phyloP scores from a whole-genome alignment of 2,329 filamentous ascomycete genomes.

The Botrytis deweyae region DNA sequence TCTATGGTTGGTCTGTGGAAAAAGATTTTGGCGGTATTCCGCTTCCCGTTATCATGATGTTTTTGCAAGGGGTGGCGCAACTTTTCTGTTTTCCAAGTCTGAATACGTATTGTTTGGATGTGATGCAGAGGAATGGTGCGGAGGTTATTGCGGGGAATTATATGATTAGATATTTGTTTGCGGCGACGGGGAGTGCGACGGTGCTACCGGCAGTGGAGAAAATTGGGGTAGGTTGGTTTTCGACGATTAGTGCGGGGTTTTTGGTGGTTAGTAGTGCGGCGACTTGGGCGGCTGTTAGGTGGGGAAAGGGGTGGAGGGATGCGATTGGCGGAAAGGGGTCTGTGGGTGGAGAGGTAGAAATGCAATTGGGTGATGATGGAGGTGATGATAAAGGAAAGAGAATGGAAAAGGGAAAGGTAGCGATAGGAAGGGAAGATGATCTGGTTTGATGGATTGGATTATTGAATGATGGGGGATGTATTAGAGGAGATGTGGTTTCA shows the following conservation, averaged over 20 bases:
- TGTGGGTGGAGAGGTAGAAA: conserved; percentile 37
- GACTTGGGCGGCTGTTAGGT: conserved; percentile 31
- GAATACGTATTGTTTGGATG: conserved; percentile 80
- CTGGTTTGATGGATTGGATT: not conserved
- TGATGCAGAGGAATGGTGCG: conserved; percentile 68
- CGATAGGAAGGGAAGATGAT: not conserved
- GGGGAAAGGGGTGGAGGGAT: conserved; percentile 43
- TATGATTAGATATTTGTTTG: conserved; percentile 73
- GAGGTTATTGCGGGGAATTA: conserved; percentile 83
- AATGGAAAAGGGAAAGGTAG: not conserved
- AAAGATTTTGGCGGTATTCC: conserved; percentile 52
- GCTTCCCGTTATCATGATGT: conserved; percentile 70
- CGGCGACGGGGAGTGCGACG: conserved; percentile 66
- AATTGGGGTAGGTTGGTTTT: conserved; percentile 81
- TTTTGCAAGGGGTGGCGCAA: conserved; percentile 71
- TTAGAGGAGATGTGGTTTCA: not conserved
- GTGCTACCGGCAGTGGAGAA: conserved; percentile 71
- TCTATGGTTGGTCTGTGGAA: conserved; percentile 65
- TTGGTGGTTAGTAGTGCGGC: conserved; percentile 43
- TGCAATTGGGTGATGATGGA: conserved; percentile 13
- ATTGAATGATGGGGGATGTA: not conserved
- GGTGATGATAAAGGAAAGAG: not conserved
- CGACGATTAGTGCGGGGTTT: conserved; percentile 64
- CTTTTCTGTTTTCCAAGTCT: conserved; percentile 73
- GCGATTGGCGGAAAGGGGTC: conserved; percentile 50